Evolutionary conservation across 148 eudicot genomes (phyloP), one percentile per base, ranked within the genome.

Genomic region (Chenopodium suecicum): DNA sequence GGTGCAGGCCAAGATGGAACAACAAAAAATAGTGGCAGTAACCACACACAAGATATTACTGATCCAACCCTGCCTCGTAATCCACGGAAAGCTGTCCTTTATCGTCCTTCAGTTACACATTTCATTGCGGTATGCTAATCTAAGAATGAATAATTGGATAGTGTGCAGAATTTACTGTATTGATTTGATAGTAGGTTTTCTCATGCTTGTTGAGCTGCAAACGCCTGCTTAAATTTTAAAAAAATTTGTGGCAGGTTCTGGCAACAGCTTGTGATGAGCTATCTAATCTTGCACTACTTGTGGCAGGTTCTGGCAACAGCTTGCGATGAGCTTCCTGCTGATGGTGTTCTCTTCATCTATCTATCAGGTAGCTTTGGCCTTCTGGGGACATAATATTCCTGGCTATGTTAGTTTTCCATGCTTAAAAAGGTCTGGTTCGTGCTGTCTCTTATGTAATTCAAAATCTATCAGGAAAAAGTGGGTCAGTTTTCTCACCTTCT

Each of bases 61-160:
- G 98, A 94, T 88, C 97, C 94, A 79, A 92, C 94, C 73, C 89
- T 94, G 90, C 97, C 98, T 58, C 89, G 85, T 73, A 94, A 94
- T 83, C 98, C 98, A 34, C 92, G 93, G 75, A 94, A 94, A 88
- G 92, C 98, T 73, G 78, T 93, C 79, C 80, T 94, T 56, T 91
- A 91, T 87, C 98, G 97, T 60, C 97, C 98, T 77, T 84, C 94
- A 64, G 86, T 86, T 82, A 86, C 95, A 69, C 95, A 93, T 84
- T 90, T 89, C 78, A 62, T 93, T 56, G 95, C 95, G 44, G 98
- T 94, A 89, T 93, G 97, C 89, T 31, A 72, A 66, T 16, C 37
- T 29, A 64, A 66, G 65, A 77, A 63, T 7, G 13, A 67, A 67
- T 29, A 54, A 20, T 19, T 7, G 13, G 29, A 67, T 54, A 54